Conservation (phyloP, 352 stramenopile genomes). For the Globisporangium perplexum region DNA sequence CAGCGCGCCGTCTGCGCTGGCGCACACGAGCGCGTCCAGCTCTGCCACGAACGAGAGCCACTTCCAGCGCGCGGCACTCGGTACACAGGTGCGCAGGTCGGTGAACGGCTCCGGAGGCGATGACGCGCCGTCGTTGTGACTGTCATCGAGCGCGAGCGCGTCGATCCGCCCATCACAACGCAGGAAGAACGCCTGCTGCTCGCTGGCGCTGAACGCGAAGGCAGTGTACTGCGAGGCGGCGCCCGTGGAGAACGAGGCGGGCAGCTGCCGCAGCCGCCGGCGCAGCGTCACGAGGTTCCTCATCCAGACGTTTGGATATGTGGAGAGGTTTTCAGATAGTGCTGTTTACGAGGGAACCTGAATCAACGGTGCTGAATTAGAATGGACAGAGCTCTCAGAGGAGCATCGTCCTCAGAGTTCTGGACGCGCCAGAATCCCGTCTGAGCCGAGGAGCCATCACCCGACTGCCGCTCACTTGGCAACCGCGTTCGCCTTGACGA, state of each 20-base stretch:
- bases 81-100: conserved; percentile 23
- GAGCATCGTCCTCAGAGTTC: too few relatives aligned
- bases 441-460: too few relatives aligned
- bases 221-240: conserved; percentile 1
- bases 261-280: conserved; percentile 36
- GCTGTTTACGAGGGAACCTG: too few relatives aligned
- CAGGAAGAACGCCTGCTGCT: conserved; percentile 33
- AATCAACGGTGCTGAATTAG: too few relatives aligned
- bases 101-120: conserved; percentile 23
- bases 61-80: conserved; percentile 22
- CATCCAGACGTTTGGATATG: too few relatives aligned
- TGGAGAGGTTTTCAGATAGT: neutral
- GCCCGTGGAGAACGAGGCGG: too few relatives aligned
- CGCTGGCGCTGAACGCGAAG: conserved; percentile 31
- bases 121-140: neutral
- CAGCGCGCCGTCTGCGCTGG: conserved; percentile 36
- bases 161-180: conserved; percentile 24
- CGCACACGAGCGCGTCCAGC: conserved; percentile 53
- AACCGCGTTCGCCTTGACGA: conserved; percentile 23
- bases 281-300: conserved; percentile 55
- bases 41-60: conserved; percentile 67
- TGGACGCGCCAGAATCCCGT: neutral
- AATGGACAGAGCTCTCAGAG: too few relatives aligned
- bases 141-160: conserved; percentile 19
- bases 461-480: conserved; percentile 7